Evolutionary conservation across 768 basidiomycete genomes (phyloP), one percentile per base, ranked within the genome.

Genomic region (Sarcodon aspratus): DNA sequence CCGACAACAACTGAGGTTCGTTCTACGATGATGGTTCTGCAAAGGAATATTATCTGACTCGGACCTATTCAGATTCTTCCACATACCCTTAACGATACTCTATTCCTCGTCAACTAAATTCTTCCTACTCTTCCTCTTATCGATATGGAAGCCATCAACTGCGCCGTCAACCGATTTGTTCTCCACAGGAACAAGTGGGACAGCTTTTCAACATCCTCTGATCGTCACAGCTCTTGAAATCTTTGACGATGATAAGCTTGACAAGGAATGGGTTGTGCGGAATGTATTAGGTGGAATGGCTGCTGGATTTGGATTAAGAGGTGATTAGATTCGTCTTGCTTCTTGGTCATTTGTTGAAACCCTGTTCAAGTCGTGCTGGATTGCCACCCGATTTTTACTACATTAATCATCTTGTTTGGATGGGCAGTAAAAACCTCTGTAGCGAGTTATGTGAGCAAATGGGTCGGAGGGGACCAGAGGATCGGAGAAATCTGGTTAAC

Each of bases 261-360:
- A 91, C 60, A 76, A 85, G 7, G 85, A 85, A 57, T 92, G 89
- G 89, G 68, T 89, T 6, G 79, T 91, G 4, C 73, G 89, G 21
- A 91, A 92, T 55, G 69, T 90, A 9, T 68, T 92, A 1, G 89
- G 89, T 9, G 89, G 89, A 0, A 82, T 92, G 78, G 82, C 87
- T 9, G 83, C 88, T 33, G 89, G 89, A 1, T 92, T 91, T 61
- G 89, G 87, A 0, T 62, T 92, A 47, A 76, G 88, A 58, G 85
- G 88, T 89, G 56, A 38, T 69, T 59, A 0, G n/a, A 27, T 17
- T 38, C 31, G 12, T 7, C 35, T 3, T 8, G 6, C 18, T 33
- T 18, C 34, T 33, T 13, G 18, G 18, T 10, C n/a, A 17, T 45
- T 45, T 44, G 34, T 42, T 50, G 48, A n/a, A 48, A 7, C 37